A percentile compares a stretch with the other conserved stretches of the same genome.
phyloP scores from a whole-genome alignment of 495 filamentous ascomycete species.

The Podospora sp. region DNA sequence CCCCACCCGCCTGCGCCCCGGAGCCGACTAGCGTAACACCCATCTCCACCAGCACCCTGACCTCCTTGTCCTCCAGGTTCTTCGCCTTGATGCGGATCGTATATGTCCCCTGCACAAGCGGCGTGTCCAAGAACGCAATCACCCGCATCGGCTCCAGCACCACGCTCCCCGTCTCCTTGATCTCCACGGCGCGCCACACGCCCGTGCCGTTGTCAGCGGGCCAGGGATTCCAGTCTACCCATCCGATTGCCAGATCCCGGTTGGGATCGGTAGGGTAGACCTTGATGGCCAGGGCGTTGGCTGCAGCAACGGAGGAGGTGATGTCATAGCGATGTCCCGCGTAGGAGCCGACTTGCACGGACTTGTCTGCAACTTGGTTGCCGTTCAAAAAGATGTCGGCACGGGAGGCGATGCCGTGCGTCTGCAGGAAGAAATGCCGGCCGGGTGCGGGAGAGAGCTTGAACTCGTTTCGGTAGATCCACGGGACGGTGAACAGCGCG shows the following conservation, averaged over 20 bases:
- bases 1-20: constrained; percentile 24
- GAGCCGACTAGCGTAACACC: constrained; percentile 35
- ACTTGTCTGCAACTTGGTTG: constrained; percentile 48
- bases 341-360: constrained; percentile 59
- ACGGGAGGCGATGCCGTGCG: constrained; percentile 62
- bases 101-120: constrained; percentile 41
- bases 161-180: constrained; percentile 60
- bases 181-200: constrained; percentile 63
- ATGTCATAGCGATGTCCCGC: constrained; percentile 59
- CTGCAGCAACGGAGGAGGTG: constrained; percentile 40
- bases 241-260: constrained; percentile 61
- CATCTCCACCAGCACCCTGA: constrained; percentile 45
- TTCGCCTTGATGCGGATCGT: constrained; percentile 50
- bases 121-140: constrained; percentile 44
- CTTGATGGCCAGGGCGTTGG: constrained; percentile 56
- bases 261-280: constrained; percentile 62
- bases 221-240: constrained; percentile 69
- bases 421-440: constrained; percentile 56
- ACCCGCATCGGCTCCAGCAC: constrained; percentile 54
- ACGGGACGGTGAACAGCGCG: constrained; percentile 56
- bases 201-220: constrained; percentile 61
- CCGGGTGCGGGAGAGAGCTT: constrained; percentile 38
- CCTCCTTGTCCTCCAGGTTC: constrained; percentile 49
- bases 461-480: constrained; percentile 65
- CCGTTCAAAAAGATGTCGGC: constrained; percentile 67